These are phyloP conservation scores for Ustilago xerochloae DNA, from an alignment of 1,284 basidiomycete genomes.

Conservation along the genomic window DNA sequence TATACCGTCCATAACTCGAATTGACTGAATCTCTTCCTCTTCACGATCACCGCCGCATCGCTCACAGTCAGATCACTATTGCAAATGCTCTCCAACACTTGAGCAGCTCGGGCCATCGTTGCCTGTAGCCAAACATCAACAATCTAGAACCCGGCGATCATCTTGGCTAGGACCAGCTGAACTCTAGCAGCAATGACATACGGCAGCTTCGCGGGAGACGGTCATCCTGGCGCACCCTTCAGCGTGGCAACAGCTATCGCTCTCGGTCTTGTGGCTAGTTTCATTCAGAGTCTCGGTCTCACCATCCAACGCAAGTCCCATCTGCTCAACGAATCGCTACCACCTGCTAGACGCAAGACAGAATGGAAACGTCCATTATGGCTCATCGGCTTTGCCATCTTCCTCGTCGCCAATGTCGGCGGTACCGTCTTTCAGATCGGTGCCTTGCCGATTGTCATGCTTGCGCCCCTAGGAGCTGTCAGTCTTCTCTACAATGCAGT, in stretches of 20 bases:
- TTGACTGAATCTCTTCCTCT: background rate
- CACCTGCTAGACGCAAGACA: constrained; percentile 69
- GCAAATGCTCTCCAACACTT: constrained; percentile 6
- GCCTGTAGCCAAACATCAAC: background rate
- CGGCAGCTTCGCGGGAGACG: background rate
- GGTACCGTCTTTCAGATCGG: constrained; percentile 96
- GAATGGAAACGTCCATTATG: constrained; percentile 65
- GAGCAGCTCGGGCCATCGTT: constrained; percentile 6
- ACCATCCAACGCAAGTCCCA: constrained; percentile 96
- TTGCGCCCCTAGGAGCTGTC: constrained; percentile 82
- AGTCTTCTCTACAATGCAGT: constrained; percentile 95
- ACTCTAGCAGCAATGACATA: constrained; percentile 6
- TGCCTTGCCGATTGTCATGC: constrained; percentile 73
- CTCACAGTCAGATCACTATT: background rate
- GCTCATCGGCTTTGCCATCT: constrained; percentile 76
- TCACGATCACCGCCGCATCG: background rate
- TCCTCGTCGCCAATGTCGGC: constrained; percentile 81
- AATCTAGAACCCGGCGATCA: background rate
- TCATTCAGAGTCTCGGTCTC: constrained; percentile 87
- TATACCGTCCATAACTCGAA: no score
- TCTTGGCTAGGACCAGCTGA: background rate
- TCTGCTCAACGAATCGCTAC: constrained; percentile 81
- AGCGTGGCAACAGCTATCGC: constrained; percentile 58
- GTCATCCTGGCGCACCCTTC: constrained; percentile 28
- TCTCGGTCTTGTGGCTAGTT: constrained; percentile 86